These are phyloP conservation scores for Russula sp. DNA, from an alignment of 768 basidiomycete genomes.

Conservation along the genomic window DNA sequence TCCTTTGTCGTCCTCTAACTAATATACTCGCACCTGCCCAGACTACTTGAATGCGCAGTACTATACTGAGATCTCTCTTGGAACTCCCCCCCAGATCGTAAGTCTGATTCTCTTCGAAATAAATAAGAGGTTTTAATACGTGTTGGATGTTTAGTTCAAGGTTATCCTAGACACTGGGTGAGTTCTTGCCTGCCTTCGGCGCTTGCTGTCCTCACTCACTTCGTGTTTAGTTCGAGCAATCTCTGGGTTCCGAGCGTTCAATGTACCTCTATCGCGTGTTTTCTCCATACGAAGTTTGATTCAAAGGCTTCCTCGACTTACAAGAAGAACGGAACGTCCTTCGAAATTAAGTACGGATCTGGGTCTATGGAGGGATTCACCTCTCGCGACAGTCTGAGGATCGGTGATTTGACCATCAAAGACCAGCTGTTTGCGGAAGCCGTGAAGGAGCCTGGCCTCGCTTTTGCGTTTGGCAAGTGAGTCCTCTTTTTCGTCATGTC, in stretches of 20 bases:
- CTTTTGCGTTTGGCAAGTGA: constrained; percentile 94
- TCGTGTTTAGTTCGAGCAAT: constrained; percentile 68
- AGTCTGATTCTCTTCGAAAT: constrained; percentile 34
- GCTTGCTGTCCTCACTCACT: constrained; percentile 12
- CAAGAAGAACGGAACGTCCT: constrained; percentile 84
- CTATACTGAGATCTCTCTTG: constrained; percentile 81
- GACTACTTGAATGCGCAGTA: constrained; percentile 99
- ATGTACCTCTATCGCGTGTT: constrained; percentile 89
- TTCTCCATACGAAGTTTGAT: constrained; percentile 93
- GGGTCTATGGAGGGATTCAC: constrained; percentile 97
- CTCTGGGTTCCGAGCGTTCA: constrained; percentile 85
- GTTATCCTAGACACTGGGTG: constrained; percentile 93
- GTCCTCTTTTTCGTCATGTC: constrained; percentile 34
- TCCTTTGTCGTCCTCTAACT: constrained; percentile 2
- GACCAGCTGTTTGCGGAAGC: constrained; percentile 92
- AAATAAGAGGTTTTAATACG: constrained; percentile 11
- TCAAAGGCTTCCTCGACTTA: constrained; percentile 73
- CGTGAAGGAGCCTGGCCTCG: constrained; percentile 91
- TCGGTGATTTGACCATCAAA: constrained; percentile 78
- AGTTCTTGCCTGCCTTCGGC: constrained; percentile 3
- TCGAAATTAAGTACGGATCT: constrained; percentile 91
- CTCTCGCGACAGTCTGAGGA: constrained; percentile 73
- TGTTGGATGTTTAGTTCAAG: constrained; percentile 60
- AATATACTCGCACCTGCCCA: constrained; percentile 36
- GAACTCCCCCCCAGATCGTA: constrained; percentile 78